Base-by-base conservation (phyloP, 352 stramenopile genomes). In the Phytophthora capsici region DNA sequence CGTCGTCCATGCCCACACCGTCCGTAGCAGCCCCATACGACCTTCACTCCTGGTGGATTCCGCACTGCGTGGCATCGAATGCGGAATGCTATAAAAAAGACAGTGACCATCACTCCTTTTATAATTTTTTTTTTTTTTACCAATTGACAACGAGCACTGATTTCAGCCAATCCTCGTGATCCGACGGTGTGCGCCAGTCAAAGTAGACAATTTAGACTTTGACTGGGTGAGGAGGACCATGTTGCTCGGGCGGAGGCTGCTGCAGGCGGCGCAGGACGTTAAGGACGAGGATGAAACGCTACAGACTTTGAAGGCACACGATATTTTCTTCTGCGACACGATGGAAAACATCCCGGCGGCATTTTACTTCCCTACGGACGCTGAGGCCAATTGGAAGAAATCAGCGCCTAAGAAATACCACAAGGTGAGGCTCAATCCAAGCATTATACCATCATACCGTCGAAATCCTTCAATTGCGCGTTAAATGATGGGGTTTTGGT, bases 291-390 rank as follows among this genome's bases (percentile, higher is more conserved):
- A 62, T 25, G 69, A 82, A 22, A 62, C 30, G 38, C n/a, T 73
- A 26, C 48, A 44, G 10, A 37, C 57, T n/a, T 36, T 69, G 25
- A 55, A 73, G 23, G 66, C 66, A 16, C 58, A 92, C 48, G 85
- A 93, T 52, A 69, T 70, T 23, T 93, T 93, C 59, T 91, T 93
- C 67, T 91, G 81, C 58, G 71, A 84, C 34, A 78, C 67, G 8
- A 91, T 91, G 82, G 85, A 91, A 63, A 78, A 80, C 51, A 93
- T 91, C 50, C 85, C 85, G 26, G 69, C 78, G 54, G 75, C 86
- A 25, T 88, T 86, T 53, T 93, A 93, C 75, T 90, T 93, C 64
- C 82, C 82, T 10, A 91, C 81, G 19, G 85, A 93, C 53, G 80
- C 81, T 16, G 82, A 93, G 56, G 72, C 84, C 26, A 93, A 91